Percentiles rank a stretch among this genome's conserved stretches.
These are phyloP conservation scores for Colletotrichum endophyticum DNA, from an alignment of 2,329 filamentous ascomycete species.

Conservation along the genomic window DNA sequence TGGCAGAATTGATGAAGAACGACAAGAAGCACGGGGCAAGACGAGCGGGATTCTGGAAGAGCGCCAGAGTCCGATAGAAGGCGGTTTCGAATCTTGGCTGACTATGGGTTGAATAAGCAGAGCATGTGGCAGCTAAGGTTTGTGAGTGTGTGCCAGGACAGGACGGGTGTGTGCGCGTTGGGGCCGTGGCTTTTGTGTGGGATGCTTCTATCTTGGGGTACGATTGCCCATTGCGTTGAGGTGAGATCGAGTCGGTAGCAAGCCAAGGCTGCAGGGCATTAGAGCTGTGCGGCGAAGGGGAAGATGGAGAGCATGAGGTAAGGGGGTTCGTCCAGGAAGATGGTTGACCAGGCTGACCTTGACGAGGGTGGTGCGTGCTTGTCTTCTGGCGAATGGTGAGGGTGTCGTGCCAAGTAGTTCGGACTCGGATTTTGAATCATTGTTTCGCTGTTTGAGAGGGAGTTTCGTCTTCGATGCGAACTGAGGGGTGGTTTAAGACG, in stretches of 20 bases:
- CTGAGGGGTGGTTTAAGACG: background rate
- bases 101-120: constrained; percentile 16
- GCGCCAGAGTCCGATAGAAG: constrained; percentile 3
- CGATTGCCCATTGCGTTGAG: background rate
- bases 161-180: background rate
- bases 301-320: background rate
- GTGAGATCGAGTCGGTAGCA: background rate
- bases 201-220: constrained; percentile 1
- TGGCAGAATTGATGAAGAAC: background rate
- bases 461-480: background rate
- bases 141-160: background rate
- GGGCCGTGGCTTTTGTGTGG: background rate
- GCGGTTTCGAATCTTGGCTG: constrained; percentile 19
- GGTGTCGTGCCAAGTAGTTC: constrained; percentile 8
- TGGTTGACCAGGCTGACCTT: background rate
- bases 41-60: constrained; percentile 6
- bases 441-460: background rate
- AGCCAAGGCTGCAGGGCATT: background rate
- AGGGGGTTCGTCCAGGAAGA: background rate
- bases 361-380: background rate
- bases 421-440: background rate
- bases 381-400: background rate
- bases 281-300: background rate
- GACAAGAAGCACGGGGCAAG: background rate
- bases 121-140: constrained; percentile 15